Conservation (phyloP, 176 grass and related monocot species). For the Raddia guianensis region DNA sequence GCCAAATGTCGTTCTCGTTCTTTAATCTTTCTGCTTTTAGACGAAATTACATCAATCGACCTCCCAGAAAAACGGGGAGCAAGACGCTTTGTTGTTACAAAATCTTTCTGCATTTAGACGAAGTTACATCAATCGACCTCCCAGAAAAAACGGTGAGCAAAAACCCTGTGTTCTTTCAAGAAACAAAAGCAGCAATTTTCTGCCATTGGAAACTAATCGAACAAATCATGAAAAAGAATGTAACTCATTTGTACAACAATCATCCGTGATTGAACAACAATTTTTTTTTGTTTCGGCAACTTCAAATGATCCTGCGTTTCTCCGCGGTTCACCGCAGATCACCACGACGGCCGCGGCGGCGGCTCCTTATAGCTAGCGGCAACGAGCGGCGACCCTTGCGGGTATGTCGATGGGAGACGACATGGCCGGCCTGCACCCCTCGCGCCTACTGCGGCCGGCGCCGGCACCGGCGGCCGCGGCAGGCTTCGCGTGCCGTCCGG, state of each 20-base stretch:
- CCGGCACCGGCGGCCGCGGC: not conserved
- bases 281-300: not conserved
- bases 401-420: constrained; percentile 42
- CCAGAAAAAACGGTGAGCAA: not conserved
- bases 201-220: not conserved
- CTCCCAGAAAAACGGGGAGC: not conserved
- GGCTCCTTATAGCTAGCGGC: not conserved
- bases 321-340: not conserved
- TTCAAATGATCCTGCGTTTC: not conserved
- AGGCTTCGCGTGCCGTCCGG: not conserved
- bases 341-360: not conserved
- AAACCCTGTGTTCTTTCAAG: not conserved
- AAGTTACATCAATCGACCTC: not conserved
- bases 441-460: not conserved
- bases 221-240: not conserved
- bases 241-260: not conserved
- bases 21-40: not conserved
- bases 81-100: not conserved
- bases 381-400: not conserved
- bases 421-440: constrained; percentile 14
- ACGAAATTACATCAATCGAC: not conserved
- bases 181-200: not conserved
- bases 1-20: not conserved
- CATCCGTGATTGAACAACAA: not conserved
- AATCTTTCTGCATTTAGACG: not conserved